phyloP scores from a whole-genome alignment of 2,329 filamentous ascomycete species.

The Fusarium sp. region DNA sequence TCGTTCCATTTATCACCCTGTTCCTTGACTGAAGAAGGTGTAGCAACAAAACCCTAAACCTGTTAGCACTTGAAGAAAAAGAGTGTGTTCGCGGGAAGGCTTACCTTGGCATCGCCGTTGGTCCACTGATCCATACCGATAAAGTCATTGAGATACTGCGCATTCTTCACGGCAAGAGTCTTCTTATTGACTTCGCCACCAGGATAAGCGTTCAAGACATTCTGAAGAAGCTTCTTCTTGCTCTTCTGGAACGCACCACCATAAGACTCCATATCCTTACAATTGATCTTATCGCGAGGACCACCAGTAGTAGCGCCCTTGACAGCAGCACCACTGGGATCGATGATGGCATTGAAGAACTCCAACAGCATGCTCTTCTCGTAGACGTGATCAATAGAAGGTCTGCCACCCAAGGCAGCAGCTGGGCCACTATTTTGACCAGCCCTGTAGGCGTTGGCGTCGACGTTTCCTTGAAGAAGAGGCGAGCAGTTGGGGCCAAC shows the following conservation, averaged over 20 bases:
- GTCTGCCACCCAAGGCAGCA: neutral
- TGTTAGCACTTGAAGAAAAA: neutral
- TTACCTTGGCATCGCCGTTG: constrained; percentile 15
- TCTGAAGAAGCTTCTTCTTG: neutral
- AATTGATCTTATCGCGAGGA: constrained; percentile 2
- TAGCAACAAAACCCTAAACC: neutral
- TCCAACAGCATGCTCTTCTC: constrained; percentile 29
- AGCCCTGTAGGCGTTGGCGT: neutral
- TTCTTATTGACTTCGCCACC: neutral
- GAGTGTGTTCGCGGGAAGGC: neutral
- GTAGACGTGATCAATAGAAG: constrained; percentile 19
- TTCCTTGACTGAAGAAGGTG: neutral
- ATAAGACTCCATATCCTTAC: constrained; percentile 11
- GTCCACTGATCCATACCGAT: constrained; percentile 21
- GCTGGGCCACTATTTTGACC: no score
- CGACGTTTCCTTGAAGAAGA: neutral
- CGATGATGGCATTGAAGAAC: constrained; percentile 3
- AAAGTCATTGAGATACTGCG: constrained; percentile 6
- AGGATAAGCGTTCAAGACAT: constrained; percentile 11
- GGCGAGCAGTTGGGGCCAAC: neutral
- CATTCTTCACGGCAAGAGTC: neutral
- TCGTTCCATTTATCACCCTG: neutral
- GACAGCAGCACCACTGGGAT: neutral
- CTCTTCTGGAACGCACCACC: neutral
- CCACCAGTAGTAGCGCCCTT: neutral